Conservation (phyloP, 257 asterid species). For the Cruciata laevipes region DNA sequence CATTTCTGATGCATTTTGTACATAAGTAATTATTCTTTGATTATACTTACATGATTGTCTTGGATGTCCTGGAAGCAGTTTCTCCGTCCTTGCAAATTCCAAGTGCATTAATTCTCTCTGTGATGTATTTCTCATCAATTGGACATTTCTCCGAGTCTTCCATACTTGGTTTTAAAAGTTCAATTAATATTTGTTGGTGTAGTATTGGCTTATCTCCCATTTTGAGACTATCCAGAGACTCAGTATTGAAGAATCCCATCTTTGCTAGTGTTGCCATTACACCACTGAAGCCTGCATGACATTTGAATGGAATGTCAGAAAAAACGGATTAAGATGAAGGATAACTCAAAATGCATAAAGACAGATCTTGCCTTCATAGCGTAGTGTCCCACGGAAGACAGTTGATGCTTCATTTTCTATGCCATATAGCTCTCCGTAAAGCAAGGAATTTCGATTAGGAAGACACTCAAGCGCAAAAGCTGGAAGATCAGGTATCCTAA, state of each 20-base stretch:
- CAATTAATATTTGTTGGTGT: constrained; percentile 31
- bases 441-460: constrained; percentile 82
- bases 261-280: constrained; percentile 82
- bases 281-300: constrained; percentile 68
- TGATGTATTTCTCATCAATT: constrained; percentile 48
- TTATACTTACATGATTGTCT: constrained; percentile 62
- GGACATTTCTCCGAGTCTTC: constrained; percentile 22
- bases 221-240: constrained; percentile 31
- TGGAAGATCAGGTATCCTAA: constrained; percentile 68
- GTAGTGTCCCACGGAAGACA: constrained; percentile 84
- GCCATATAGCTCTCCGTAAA: constrained; percentile 82
- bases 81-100: constrained; percentile 50
- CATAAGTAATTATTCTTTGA: neutral
- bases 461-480: constrained; percentile 97
- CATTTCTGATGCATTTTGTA: neutral
- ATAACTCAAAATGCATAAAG: constrained; percentile 3
- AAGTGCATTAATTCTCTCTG: constrained; percentile 46
- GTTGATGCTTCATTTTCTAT: constrained; percentile 77
- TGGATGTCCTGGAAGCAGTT: constrained; percentile 58
- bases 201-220: constrained; percentile 51
- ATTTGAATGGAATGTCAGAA: constrained; percentile 4
- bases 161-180: constrained; percentile 33
- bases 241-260: constrained; percentile 67
- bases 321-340: neutral
- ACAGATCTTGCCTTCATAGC: constrained; percentile 70